Conservation (phyloP, 192 early-diverging fungal genomes). For the Podila epicladia region DNA sequence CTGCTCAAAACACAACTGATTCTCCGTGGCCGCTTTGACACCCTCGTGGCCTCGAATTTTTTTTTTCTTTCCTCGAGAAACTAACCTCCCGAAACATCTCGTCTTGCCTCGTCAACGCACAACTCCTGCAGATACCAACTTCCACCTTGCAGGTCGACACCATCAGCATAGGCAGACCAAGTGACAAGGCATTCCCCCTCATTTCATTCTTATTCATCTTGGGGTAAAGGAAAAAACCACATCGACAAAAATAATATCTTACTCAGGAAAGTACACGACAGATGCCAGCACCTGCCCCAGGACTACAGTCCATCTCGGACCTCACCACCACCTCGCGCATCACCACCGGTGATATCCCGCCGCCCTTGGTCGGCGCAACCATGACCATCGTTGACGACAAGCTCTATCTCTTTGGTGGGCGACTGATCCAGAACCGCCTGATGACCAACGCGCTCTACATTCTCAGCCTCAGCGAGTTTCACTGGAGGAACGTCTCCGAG, state of each 20-base stretch:
- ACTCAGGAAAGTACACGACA: neutral
- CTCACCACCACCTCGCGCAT: slow-evolving; percentile 54
- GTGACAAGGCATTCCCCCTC: no score
- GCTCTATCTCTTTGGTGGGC: slow-evolving; percentile 79
- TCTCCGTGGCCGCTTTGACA: neutral
- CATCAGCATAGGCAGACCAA: no score
- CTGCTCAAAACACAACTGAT: no score
- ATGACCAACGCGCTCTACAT: slow-evolving; percentile 79
- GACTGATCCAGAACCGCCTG: slow-evolving; percentile 71
- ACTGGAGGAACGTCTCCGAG: slow-evolving; percentile 62
- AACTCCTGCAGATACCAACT: no score
- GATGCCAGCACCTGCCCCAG: slow-evolving; percentile 50
- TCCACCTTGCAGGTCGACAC: no score
- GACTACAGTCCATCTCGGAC: slow-evolving; percentile 59
- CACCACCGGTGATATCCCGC: slow-evolving; percentile 75
- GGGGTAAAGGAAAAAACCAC: no score
- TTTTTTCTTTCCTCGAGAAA: neutral
- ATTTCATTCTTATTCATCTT: no score
- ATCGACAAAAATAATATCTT: no score
- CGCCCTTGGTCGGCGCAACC: slow-evolving; percentile 79
- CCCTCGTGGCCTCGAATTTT: neutral
- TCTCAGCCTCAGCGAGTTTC: slow-evolving; percentile 67
- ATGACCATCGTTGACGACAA: slow-evolving; percentile 71
- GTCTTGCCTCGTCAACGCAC: no score
- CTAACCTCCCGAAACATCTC: neutral